Percentiles rank a stretch among this genome's conserved stretches.
Conservation (phyloP, 2,329 filamentous ascomycete species). For the Trematosphaeria pertusa region DNA sequence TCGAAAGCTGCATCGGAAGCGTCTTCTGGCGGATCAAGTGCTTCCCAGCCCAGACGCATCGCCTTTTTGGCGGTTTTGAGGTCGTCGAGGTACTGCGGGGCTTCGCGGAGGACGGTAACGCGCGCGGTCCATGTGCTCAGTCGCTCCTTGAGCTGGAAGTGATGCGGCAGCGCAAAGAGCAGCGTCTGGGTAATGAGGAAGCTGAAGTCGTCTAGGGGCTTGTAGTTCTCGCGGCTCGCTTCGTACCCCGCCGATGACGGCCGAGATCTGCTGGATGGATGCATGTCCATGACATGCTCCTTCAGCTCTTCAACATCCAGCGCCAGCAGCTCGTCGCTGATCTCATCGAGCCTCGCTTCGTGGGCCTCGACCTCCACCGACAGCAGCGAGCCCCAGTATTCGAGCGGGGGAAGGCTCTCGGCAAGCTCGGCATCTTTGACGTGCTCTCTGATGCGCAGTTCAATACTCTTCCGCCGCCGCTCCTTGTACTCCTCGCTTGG, state of each 20-base stretch:
- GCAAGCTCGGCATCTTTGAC: conserved; percentile 31
- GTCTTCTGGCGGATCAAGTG: conserved; percentile 55
- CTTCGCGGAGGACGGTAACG: conserved; percentile 74
- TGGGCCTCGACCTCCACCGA: conserved; percentile 70
- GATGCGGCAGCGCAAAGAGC: conserved; percentile 82
- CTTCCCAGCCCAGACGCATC: conserved; percentile 71
- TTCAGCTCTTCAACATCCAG: conserved; percentile 88
- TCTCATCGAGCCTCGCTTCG: conserved; percentile 76
- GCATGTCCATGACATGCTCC: conserved; percentile 80
- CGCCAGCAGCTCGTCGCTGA: conserved; percentile 71
- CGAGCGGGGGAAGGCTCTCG: conserved; percentile 34
- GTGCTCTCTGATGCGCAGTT: conserved; percentile 40
- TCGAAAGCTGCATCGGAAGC: conserved; percentile 40
- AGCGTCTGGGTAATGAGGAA: conserved; percentile 91
- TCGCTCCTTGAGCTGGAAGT: conserved; percentile 76
- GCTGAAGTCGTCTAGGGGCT: conserved; percentile 85
- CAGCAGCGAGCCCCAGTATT: conserved; percentile 75
- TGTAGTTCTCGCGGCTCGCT: conserved; percentile 57
- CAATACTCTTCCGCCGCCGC: conserved; percentile 38
- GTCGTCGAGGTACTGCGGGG: conserved; percentile 71
- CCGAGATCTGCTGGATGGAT: conserved; percentile 61
- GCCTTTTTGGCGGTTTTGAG: conserved; percentile 70
- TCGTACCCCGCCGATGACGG: conserved; percentile 53
- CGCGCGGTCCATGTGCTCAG: conserved; percentile 81
- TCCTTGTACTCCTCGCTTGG: conserved; percentile 41